Conservation (phyloP, 192 early-diverging fungal species). For the Kickxella alabastrina region DNA sequence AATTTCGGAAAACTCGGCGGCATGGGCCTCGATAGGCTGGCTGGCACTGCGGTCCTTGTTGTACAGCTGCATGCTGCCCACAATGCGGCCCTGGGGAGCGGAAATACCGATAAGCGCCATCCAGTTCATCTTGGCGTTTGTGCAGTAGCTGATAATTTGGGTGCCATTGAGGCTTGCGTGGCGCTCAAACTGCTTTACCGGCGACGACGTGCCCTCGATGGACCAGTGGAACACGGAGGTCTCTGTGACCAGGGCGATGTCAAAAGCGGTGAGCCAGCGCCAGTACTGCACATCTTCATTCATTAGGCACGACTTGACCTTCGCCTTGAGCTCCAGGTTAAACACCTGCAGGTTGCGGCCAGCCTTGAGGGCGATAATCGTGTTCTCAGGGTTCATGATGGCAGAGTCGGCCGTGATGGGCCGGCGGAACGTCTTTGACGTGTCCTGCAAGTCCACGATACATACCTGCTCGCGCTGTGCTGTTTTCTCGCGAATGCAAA, state of each 20-base stretch:
- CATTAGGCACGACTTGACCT: constrained; percentile 92
- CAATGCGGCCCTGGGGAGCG: constrained; percentile 83
- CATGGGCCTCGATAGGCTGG: constrained; percentile 95
- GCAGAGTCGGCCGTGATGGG: constrained; percentile 97
- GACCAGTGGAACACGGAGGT: constrained; percentile 95
- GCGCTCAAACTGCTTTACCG: constrained; percentile 91
- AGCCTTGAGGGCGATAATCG: constrained; percentile 96
- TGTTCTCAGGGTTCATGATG: constrained; percentile 94
- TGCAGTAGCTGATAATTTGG: constrained; percentile 96
- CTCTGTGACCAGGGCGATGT: constrained; percentile 85
- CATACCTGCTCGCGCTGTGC: constrained; percentile 86
- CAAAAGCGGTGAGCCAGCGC: constrained; percentile 90
- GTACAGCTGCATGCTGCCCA: constrained; percentile 95
- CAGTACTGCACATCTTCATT: constrained; percentile 86
- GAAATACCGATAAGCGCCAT: constrained; percentile 92
- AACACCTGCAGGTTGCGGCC: constrained; percentile 92
- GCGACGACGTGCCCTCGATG: constrained; percentile 83
- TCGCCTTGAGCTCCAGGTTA: constrained; percentile 92
- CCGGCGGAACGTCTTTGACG: constrained; percentile 74
- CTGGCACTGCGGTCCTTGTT: constrained; percentile 87
- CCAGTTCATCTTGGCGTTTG: constrained; percentile 91
- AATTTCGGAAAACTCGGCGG: constrained; percentile 91
- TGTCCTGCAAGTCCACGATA: constrained; percentile 90
- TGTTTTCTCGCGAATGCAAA: constrained; percentile 92
- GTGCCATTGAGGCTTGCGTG: constrained; percentile 74